phyloP scores from a whole-genome alignment of 192 early-diverging fungal genomes.

The Coemansia sp. region DNA sequence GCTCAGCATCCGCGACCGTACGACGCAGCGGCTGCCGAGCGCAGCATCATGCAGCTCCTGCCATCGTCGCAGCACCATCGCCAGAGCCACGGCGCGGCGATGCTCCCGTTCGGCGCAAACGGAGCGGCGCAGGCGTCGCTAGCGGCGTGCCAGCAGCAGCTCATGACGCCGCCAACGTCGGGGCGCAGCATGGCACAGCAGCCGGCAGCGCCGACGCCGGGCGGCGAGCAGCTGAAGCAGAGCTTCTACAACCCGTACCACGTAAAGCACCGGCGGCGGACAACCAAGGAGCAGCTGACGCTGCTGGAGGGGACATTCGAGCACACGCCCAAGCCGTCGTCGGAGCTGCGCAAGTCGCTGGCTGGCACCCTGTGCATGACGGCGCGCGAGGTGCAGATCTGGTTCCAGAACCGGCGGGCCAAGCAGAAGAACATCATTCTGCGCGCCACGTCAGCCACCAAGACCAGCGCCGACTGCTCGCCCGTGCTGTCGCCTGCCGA shows the following conservation, averaged over 20 bases:
- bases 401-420: constrained; percentile 86
- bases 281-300: constrained; percentile 71
- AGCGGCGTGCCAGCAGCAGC: constrained; percentile 6
- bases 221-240: constrained; percentile 61
- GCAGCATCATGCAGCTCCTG: constrained; percentile 14
- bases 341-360: constrained; percentile 61
- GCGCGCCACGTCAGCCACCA: constrained; percentile 21
- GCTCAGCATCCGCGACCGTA: constrained; percentile 25
- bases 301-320: constrained; percentile 71
- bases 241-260: constrained; percentile 79
- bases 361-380: constrained; percentile 69
- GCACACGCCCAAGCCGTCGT: constrained; percentile 74
- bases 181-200: constrained; percentile 3
- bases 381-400: constrained; percentile 76
- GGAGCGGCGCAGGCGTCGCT: not conserved
- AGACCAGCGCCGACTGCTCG: not conserved
- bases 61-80: constrained; percentile 6
- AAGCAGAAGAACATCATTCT: constrained; percentile 66
- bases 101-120: not conserved
- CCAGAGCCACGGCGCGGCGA: not conserved
- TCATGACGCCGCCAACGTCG: constrained; percentile 9
- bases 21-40: constrained; percentile 8
- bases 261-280: constrained; percentile 75
- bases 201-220: not conserved
- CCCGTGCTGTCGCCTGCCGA: not conserved